Evolutionary conservation across 441 rosid species (phyloP).

Genomic region (Aquilaria agallochum): DNA sequence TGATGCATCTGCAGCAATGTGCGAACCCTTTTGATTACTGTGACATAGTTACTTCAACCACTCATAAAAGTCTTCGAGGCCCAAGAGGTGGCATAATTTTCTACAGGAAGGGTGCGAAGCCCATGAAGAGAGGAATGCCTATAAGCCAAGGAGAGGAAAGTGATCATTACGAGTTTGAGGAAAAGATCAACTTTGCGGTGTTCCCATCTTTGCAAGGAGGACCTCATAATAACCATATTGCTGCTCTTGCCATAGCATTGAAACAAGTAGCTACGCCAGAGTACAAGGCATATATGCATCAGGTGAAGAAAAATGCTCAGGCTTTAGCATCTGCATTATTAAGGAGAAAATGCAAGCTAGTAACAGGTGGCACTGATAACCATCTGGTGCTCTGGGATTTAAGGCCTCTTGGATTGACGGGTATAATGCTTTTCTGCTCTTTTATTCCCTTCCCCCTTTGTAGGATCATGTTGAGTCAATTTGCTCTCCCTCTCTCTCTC

Average conservation of each 20-base stretch:
- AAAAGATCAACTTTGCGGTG: conserved; percentile 58
- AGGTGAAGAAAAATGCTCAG: conserved; percentile 63
- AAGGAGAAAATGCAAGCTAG: conserved; percentile 48
- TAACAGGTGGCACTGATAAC: conserved; percentile 65
- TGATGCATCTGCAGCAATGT: conserved; percentile 37
- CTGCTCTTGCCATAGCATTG: conserved; percentile 70
- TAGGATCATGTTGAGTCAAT: no score
- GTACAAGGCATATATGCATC: conserved; percentile 53
- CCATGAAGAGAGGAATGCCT: conserved; percentile 38
- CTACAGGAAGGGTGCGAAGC: conserved; percentile 49
- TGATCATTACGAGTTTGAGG: conserved; percentile 48
- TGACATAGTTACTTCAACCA: conserved; percentile 66
- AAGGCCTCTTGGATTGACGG: conserved; percentile 54
- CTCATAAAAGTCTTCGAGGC: conserved; percentile 68
- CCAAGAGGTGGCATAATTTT: conserved; percentile 72
- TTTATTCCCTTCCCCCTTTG: no score
- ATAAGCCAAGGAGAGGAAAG: conserved; percentile 38
- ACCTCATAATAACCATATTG: conserved; percentile 70
- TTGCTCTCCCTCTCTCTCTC: background rate
- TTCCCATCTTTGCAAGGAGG: conserved; percentile 76
- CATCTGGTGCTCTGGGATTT: conserved; percentile 70
- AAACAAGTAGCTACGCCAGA: conserved; percentile 62
- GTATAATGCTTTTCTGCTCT: conserved; percentile 18
- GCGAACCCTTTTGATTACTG: conserved; percentile 55
- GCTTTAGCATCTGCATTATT: conserved; percentile 48